A percentile compares a stretch with the other conserved stretches of the same genome.
phyloP scores from a whole-genome alignment of 2,329 filamentous ascomycete genomes.

The Hypoxylon sp. region DNA sequence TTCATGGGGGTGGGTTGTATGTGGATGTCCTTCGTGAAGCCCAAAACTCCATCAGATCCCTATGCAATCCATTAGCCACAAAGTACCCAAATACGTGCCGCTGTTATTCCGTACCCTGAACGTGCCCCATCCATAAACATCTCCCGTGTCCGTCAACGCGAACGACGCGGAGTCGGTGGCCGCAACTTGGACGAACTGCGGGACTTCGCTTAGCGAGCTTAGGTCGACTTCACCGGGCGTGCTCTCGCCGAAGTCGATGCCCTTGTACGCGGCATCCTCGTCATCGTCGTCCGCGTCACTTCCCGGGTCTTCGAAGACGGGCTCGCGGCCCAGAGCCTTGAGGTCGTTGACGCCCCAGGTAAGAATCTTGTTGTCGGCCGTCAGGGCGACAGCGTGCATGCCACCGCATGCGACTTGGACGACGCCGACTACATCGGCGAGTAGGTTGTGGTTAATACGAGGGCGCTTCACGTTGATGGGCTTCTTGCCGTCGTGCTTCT shows the following conservation, averaged over 20 bases:
- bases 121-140: constrained; percentile 87
- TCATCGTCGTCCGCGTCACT: constrained; percentile 70
- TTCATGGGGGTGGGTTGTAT: constrained; percentile 67
- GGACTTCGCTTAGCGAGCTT: constrained; percentile 49
- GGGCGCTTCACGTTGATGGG: constrained; percentile 82
- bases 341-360: constrained; percentile 93
- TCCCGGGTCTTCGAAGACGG: constrained; percentile 11
- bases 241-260: constrained; percentile 73
- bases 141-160: constrained; percentile 80
- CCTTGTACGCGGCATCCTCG: constrained; percentile 1
- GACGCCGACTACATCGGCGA: constrained; percentile 71
- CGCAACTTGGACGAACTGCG: constrained; percentile 70
- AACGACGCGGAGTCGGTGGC: constrained; percentile 84
- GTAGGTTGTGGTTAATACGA: constrained; percentile 75
- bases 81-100: not conserved
- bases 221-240: constrained; percentile 73
- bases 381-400: constrained; percentile 85
- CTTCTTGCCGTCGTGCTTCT: constrained; percentile 71
- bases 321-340: constrained; percentile 81
- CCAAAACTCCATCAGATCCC: constrained; percentile 64
- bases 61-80: constrained; percentile 37
- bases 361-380: constrained; percentile 83
- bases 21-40: constrained; percentile 9
- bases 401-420: constrained; percentile 84
- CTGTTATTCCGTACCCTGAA: constrained; percentile 68